Evolutionary conservation across 208 protist species (phyloP).

Genomic region (Porcisia hertigi): DNA sequence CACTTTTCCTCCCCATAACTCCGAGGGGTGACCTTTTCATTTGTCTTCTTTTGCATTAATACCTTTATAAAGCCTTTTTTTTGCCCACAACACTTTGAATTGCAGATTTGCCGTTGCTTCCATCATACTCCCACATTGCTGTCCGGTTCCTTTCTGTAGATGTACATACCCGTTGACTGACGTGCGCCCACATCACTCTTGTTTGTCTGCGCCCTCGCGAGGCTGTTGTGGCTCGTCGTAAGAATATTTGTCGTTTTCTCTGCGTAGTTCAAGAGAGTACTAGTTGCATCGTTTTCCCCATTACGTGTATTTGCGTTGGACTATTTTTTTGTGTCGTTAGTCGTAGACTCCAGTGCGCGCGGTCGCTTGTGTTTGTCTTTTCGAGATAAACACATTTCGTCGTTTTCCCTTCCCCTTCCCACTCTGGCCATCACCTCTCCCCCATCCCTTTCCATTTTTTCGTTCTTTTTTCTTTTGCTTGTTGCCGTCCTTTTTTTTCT

Average conservation of each 20-base stretch:
- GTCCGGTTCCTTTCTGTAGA: no score
- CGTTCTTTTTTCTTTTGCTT: slow-evolving; percentile 8
- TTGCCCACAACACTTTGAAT: no score
- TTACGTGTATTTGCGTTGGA: not conserved
- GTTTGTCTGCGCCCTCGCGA: not conserved
- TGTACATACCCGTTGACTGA: no score
- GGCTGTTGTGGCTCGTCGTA: not conserved
- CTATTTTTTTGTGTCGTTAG: not conserved
- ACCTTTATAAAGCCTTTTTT: no score
- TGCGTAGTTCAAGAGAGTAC: not conserved
- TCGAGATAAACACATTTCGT: no score
- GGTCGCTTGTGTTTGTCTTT: not conserved
- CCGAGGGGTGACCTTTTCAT: no score
- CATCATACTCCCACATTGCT: no score
- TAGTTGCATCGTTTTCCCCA: not conserved
- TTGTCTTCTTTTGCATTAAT: no score
- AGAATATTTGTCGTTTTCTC: not conserved
- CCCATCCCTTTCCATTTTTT: not conserved
- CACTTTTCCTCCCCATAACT: not conserved
- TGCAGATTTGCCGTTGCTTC: no score
- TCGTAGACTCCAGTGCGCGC: not conserved
- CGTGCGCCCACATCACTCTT: not conserved
- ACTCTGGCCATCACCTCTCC: no score
- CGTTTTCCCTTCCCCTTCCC: no score
- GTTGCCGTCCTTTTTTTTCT: not conserved